These are phyloP conservation scores for Geranium rotundifolium DNA, from an alignment of 345 rosid genomes.

Conservation along the genomic window DNA sequence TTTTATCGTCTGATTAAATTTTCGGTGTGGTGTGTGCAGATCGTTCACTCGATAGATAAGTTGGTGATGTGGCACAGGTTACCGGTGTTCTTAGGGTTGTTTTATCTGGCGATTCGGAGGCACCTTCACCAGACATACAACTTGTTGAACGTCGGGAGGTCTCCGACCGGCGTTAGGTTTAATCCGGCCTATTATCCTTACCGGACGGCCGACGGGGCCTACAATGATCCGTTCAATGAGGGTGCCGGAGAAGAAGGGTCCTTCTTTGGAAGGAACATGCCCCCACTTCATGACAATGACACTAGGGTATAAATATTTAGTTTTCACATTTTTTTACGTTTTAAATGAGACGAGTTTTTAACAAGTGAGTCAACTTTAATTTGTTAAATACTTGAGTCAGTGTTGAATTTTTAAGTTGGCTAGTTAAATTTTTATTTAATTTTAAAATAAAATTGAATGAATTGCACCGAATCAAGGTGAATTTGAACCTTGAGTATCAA, in stretches of 20 bases:
- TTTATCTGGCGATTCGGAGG: constrained; percentile 34
- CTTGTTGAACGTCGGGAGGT: constrained; percentile 38
- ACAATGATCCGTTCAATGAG: constrained; percentile 8
- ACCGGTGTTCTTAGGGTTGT: constrained; percentile 40
- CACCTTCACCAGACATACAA: constrained; percentile 49
- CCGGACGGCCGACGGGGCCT: too few species aligned
- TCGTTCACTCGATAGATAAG: constrained; percentile 38
- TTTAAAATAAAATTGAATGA: too few species aligned
- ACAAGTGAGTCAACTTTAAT: too few species aligned
- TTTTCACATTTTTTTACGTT: too few species aligned
- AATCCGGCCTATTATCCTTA: too few species aligned
- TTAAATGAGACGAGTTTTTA: too few species aligned
- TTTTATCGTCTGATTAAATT: neutral
- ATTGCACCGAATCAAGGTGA: too few species aligned
- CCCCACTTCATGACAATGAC: constrained; percentile 6
- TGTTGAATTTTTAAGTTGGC: too few species aligned
- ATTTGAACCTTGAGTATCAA: too few species aligned
- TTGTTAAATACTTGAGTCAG: too few species aligned
- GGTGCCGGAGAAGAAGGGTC: constrained; percentile 35
- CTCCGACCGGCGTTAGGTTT: constrained; percentile 12
- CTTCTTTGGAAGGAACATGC: constrained; percentile 47
- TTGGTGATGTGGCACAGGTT: constrained; percentile 35
- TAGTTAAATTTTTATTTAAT: too few species aligned
- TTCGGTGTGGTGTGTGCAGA: constrained; percentile 19
- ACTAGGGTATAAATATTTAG: neutral